Base-by-base conservation (phyloP, 164 flowering plant genomes). In the Dillenia turbinata region DNA sequence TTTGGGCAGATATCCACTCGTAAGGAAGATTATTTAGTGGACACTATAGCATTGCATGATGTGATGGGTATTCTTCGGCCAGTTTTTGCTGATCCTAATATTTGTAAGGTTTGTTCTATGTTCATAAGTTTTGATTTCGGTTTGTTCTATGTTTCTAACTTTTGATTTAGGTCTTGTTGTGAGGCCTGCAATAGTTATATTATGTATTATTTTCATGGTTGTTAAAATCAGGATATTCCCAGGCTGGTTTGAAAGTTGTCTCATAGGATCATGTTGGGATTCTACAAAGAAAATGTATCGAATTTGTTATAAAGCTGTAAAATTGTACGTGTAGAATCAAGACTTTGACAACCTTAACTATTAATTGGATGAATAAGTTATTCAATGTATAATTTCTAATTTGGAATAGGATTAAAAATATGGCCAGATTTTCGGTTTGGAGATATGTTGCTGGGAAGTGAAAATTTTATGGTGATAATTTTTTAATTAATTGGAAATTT, bases 11-110 rank as follows among this genome's bases (percentile, higher is more conserved):
- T 94, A 63, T 94, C 97, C 17, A 94, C 97, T 49, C 54, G 61
- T 63, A 66, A 68, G 14, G 80, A 83, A 66, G 98, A 94, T 69
- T 94, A 85, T 82, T 70, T 94, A 72, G 72, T 94, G 47, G 98
- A 94, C 62, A 75, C 95, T 1, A 86, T 94, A 44, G 85, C 90
- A 47, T 71, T 94, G 56, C 97, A 91, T 72, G 98, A 94, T 76
- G 75, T 49, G 44, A 80, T 94, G 88, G 73, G 75, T 49, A 68
- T 85, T 70, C 90, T 94, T 60, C 81, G 80, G 40, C 86, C 92
- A 8, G 78, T 86, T 68, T 91, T 94, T 68, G 78, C 91, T 9
- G 64, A 94, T 78, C 85, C 94, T 50, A 71, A 54, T 61, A 85
- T 94, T 56, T 85, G 89, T 72, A 94, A 94, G 97, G 98, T 89